Evolutionary conservation across 1,284 basidiomycete species (phyloP).

Genomic region (Fereydounia khargensis): DNA sequence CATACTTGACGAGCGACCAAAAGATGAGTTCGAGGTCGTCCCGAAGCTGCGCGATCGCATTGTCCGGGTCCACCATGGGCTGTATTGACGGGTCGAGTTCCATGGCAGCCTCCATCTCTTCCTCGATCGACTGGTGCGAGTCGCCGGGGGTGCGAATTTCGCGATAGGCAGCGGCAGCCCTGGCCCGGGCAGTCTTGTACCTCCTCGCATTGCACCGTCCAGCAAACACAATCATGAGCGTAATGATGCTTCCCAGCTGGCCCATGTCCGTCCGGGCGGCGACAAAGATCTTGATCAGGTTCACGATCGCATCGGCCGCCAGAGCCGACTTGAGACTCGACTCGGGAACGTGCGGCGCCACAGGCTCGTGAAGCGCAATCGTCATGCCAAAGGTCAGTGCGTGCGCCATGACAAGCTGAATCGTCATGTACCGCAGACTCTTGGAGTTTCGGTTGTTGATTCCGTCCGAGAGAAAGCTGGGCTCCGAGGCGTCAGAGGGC

Average conservation of each 20-base stretch:
- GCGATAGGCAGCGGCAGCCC: neutral
- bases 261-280: constrained; percentile 23
- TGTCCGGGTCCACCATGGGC: constrained; percentile 23
- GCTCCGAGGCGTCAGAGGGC: constrained; percentile 11
- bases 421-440: constrained; percentile 31
- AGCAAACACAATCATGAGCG: constrained; percentile 29
- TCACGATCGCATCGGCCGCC: constrained; percentile 27
- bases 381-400: constrained; percentile 23
- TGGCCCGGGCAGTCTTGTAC: constrained; percentile 17
- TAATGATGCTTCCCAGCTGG: constrained; percentile 21
- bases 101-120: constrained; percentile 24
- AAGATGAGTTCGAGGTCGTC: constrained; percentile 35
- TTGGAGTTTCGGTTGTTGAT: constrained; percentile 24
- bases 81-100: constrained; percentile 15
- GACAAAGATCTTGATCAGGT: constrained; percentile 32
- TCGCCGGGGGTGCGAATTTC: constrained; percentile 3
- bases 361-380: constrained; percentile 36
- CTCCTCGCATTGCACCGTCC: constrained; percentile 16
- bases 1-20: constrained; percentile 36
- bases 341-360: constrained; percentile 21
- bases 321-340: constrained; percentile 20
- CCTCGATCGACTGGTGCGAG: constrained; percentile 13
- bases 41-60: constrained; percentile 9
- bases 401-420: constrained; percentile 28
- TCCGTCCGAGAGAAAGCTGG: constrained; percentile 22